Conservation (phyloP, 257 asterid genomes). For the Linderniella brevidens region DNA sequence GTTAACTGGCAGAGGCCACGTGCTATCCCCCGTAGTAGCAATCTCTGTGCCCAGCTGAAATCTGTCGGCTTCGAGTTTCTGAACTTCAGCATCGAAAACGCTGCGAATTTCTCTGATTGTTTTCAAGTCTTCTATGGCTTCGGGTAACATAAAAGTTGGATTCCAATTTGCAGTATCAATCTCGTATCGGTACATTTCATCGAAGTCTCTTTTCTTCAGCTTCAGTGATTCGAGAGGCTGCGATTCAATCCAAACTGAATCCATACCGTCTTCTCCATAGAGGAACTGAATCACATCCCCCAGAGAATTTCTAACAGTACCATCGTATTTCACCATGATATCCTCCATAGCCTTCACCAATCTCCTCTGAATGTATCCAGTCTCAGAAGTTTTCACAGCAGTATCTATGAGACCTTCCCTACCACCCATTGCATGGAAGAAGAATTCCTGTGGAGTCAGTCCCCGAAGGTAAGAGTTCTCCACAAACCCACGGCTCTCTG, state of each 20-base stretch:
- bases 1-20: conserved; percentile 94
- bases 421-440: conserved; percentile 99
- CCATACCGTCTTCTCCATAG: conserved; percentile 99
- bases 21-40: conserved; percentile 80
- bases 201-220: conserved; percentile 57
- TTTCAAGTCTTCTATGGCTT: conserved; percentile 81
- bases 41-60: conserved; percentile 84
- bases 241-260: conserved; percentile 94
- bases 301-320: conserved; percentile 90
- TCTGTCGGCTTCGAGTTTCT: conserved; percentile 89
- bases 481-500: conserved; percentile 99
- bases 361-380: conserved; percentile 96
- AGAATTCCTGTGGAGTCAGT: conserved; percentile 93
- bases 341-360: conserved; percentile 99
- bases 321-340: conserved; percentile 98
- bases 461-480: conserved; percentile 97
- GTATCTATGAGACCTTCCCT: conserved; percentile 99
- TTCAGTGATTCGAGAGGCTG: conserved; percentile 88
- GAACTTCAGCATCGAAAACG: conserved; percentile 94
- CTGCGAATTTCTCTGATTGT: conserved; percentile 85
- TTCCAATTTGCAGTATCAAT: conserved; percentile 74
- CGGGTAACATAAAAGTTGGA: conserved; percentile 77
- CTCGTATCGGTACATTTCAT: conserved; percentile 60
- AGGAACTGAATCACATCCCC: conserved; percentile 99
- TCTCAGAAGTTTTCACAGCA: conserved; percentile 98